Conservation (phyloP, 305 asterid species). For the Fraxinus albicans region DNA sequence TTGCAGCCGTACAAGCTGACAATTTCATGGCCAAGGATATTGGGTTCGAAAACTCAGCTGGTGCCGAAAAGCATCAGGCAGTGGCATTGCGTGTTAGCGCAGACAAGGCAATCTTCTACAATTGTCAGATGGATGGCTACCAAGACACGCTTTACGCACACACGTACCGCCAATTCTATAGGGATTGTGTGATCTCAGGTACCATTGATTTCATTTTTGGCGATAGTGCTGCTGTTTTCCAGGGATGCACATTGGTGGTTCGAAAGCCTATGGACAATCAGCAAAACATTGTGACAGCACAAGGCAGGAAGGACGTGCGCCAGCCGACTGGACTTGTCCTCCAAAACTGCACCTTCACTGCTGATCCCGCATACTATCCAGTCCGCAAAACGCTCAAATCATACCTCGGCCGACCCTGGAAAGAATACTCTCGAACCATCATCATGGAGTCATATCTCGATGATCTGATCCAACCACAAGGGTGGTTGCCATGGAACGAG, state of each 20-base stretch:
- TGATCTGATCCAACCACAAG: slow-evolving; percentile 34
- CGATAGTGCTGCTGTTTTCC: slow-evolving; percentile 42
- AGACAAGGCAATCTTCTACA: slow-evolving; percentile 43
- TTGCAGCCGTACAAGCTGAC: slow-evolving; percentile 40
- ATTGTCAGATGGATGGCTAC: slow-evolving; percentile 46
- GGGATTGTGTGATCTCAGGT: slow-evolving; percentile 54
- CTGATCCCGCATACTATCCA: slow-evolving; percentile 29
- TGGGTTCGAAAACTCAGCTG: slow-evolving; percentile 46
- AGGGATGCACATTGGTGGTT: slow-evolving; percentile 38
- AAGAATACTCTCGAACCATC: slow-evolving; percentile 40
- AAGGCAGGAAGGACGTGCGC: slow-evolving; percentile 32
- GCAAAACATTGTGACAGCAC: slow-evolving; percentile 50
- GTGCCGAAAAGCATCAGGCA: slow-evolving; percentile 44
- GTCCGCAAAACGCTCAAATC: slow-evolving; percentile 16
- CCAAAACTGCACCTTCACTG: slow-evolving; percentile 35
- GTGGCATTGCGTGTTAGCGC: slow-evolving; percentile 47
- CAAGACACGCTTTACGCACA: slow-evolving; percentile 63
- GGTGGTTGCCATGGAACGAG: slow-evolving; percentile 51
- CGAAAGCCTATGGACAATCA: slow-evolving; percentile 41
- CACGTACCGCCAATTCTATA: slow-evolving; percentile 48
- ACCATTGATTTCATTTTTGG: slow-evolving; percentile 60
- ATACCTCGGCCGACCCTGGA: slow-evolving; percentile 57
- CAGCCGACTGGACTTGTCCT: slow-evolving; percentile 42
- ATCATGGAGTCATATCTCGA: slow-evolving; percentile 41
- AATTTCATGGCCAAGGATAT: slow-evolving; percentile 45